Evolutionary conservation across 345 rosid genomes (phyloP).

Genomic region (Ricinus communis): DNA sequence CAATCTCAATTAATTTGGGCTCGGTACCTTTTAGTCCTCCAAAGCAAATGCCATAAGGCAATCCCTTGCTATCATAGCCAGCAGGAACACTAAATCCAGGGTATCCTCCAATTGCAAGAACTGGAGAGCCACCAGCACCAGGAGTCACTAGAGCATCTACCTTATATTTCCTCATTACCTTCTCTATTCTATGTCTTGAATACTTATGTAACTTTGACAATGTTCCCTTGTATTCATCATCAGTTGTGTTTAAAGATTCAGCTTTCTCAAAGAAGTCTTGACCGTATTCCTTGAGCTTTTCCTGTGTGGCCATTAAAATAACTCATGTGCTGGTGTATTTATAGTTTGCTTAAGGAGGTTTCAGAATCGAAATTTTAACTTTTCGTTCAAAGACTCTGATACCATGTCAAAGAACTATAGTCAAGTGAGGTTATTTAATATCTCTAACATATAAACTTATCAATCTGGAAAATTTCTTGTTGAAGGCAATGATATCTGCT

Average conservation of each 20-base stretch:
- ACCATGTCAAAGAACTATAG: too few relatives aligned
- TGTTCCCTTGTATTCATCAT: conserved; percentile 32
- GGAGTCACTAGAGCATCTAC: conserved; percentile 56
- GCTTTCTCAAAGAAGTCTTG: conserved; percentile 45
- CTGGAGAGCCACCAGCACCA: neutral
- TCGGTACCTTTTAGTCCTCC: conserved; percentile 62
- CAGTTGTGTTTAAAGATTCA: conserved; percentile 36
- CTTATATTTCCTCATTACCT: conserved; percentile 42
- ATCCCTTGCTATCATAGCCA: conserved; percentile 45
- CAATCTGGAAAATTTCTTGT: conserved; percentile 39
- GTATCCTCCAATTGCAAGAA: conserved; percentile 64
- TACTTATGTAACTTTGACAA: conserved; percentile 27
- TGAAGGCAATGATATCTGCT: conserved; percentile 56
- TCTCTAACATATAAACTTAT: conserved; percentile 15
- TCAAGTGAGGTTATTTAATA: too few relatives aligned
- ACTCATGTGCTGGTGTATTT: too few relatives aligned
- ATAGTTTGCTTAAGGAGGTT: neutral
- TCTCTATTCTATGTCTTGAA: conserved; percentile 49
- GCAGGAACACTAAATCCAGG: conserved; percentile 71
- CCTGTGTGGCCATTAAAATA: conserved; percentile 36
- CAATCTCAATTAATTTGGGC: conserved; percentile 64
- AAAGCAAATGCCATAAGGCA: conserved; percentile 62
- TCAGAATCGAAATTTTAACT: too few relatives aligned
- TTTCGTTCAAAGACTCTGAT: too few relatives aligned
- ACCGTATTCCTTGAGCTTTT: conserved; percentile 46